A percentile compares a stretch with the other conserved stretches of the same genome.
phyloP scores from a whole-genome alignment of 331 rosid species.

The Saraca asoca region DNA sequence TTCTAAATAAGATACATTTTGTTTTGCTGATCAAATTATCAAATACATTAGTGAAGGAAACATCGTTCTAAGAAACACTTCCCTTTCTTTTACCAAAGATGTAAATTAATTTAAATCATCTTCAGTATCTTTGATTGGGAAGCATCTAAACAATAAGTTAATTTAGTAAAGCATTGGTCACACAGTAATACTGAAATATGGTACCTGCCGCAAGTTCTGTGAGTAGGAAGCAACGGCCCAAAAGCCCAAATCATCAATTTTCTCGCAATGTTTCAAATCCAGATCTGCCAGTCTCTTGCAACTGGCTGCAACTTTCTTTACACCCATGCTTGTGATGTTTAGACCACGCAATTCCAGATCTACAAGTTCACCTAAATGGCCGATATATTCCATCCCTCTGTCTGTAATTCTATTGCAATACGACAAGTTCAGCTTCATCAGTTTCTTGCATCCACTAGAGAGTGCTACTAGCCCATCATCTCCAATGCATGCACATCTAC shows the following conservation, averaged over 20 bases:
- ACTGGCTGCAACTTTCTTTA: slow-evolving; percentile 49
- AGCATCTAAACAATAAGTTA: no score
- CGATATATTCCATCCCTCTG: slow-evolving; percentile 47
- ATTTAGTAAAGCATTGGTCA: no score
- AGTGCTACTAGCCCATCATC: slow-evolving; percentile 64
- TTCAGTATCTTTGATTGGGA: no score
- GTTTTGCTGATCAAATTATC: no score
- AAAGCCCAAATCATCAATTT: slow-evolving; percentile 59
- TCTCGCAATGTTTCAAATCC: slow-evolving; percentile 62
- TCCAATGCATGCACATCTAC: slow-evolving; percentile 60
- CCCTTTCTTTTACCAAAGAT: no score
- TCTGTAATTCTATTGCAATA: slow-evolving; percentile 63
- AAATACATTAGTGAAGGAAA: no score
- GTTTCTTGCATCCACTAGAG: slow-evolving; percentile 52
- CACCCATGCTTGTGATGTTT: slow-evolving; percentile 55
- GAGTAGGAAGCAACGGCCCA: slow-evolving; percentile 58
- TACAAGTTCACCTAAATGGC: slow-evolving; percentile 49
- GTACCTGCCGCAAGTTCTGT: slow-evolving; percentile 64
- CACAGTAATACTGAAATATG: background rate
- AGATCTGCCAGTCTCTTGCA: slow-evolving; percentile 63
- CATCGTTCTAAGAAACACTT: no score
- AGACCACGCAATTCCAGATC: slow-evolving; percentile 66
- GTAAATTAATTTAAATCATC: no score
- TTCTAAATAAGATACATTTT: no score
- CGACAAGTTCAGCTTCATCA: slow-evolving; percentile 62